phyloP scores from a whole-genome alignment of 305 asterid genomes.

The Andrographis paniculata region DNA sequence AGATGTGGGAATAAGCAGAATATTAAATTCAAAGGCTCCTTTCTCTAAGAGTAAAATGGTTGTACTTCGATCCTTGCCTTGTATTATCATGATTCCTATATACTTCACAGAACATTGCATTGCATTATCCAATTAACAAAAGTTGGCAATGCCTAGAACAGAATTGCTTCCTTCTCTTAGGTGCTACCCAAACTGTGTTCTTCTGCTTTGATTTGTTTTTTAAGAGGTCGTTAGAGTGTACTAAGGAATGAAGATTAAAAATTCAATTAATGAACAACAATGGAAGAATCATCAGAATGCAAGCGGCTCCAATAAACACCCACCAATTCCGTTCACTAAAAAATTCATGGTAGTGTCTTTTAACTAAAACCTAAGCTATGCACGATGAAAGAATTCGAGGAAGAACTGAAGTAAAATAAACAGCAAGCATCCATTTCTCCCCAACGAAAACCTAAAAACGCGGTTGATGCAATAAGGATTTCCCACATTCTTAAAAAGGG shows the following conservation, averaged over 20 bases:
- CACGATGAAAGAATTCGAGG: neutral
- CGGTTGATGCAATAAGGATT: slow-evolving; percentile 1
- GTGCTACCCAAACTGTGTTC: neutral
- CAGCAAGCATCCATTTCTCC: neutral
- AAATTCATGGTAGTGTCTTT: neutral
- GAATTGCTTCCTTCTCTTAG: neutral
- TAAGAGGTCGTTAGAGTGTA: too few species aligned
- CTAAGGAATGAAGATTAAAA: neutral
- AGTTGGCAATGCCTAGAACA: neutral
- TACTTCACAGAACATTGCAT: neutral
- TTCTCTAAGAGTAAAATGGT: too few species aligned
- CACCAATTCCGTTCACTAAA: neutral
- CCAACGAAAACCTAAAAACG: neutral
- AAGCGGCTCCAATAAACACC: slow-evolving; percentile 1
- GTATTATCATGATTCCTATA: too few species aligned
- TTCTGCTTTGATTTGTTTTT: neutral
- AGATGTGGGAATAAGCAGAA: neutral
- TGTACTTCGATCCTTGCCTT: neutral
- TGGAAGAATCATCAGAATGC: slow-evolving; percentile 1
- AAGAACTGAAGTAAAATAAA: neutral
- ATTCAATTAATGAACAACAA: neutral
- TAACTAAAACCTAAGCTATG: neutral
- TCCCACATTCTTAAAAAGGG: slow-evolving; percentile 4
- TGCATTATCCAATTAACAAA: neutral
- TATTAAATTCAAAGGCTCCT: too few species aligned